Conservation (phyloP, 176 grass and related monocot species). For the Triticum monococcum region DNA sequence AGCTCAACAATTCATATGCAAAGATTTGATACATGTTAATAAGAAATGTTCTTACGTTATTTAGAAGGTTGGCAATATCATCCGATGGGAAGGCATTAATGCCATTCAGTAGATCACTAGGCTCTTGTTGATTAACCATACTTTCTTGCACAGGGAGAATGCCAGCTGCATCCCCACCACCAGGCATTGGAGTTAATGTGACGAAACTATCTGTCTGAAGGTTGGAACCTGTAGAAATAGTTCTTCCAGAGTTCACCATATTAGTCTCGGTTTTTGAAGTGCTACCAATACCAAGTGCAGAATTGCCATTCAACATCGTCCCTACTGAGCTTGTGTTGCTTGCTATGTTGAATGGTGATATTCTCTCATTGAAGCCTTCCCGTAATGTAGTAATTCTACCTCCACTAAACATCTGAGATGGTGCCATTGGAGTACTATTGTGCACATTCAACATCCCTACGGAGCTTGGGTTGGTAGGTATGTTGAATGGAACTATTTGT, state of each 20-base stretch:
- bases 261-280: too few species aligned
- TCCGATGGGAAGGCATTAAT: not conserved
- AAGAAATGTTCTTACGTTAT: slow-evolving; percentile 22
- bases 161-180: not conserved
- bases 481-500: not conserved
- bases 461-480: not conserved
- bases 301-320: too few species aligned
- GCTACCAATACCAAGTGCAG: too few species aligned
- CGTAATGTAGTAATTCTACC: too few species aligned
- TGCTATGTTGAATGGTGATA: too few species aligned
- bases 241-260: not conserved
- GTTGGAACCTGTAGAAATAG: not conserved
- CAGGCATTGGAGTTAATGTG: not conserved
- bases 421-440: not conserved
- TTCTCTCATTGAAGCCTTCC: too few species aligned
- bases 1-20: not conserved
- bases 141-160: not conserved
- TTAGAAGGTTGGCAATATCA: not conserved
- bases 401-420: not conserved
- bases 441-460: not conserved
- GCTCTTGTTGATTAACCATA: not conserved
- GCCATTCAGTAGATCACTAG: not conserved
- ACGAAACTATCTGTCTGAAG: not conserved
- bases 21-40: not conserved
- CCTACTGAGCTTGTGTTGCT: too few species aligned